These are phyloP conservation scores for Zanthoxylum bungeanum DNA, from an alignment of 345 rosid species.

Conservation along the genomic window DNA sequence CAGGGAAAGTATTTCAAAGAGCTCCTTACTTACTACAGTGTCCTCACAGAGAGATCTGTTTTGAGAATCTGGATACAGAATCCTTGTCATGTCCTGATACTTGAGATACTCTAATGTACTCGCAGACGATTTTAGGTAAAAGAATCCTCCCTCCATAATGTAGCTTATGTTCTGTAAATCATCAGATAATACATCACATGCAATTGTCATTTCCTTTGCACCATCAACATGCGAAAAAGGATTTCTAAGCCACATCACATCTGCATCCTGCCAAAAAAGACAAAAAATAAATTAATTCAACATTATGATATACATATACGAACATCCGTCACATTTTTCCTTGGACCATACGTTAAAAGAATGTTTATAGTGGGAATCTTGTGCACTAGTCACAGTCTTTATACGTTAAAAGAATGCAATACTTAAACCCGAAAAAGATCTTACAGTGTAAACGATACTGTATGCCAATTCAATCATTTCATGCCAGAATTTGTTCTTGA, in stretches of 20 bases:
- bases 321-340: too few species aligned
- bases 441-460: slow-evolving; percentile 43
- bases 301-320: not conserved
- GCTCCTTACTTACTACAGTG: not conserved
- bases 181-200: slow-evolving; percentile 24
- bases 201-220: slow-evolving; percentile 14
- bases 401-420: not conserved
- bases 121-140: slow-evolving; percentile 24
- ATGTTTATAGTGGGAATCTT: too few species aligned
- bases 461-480: slow-evolving; percentile 39
- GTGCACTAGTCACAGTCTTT: too few species aligned
- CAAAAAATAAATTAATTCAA: not conserved
- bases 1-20: not conserved
- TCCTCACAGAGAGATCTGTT: slow-evolving; percentile 22
- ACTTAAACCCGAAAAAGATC: not conserved
- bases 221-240: slow-evolving; percentile 28
- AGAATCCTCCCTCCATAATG: slow-evolving; percentile 32
- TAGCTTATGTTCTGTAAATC: not conserved
- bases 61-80: slow-evolving; percentile 20
- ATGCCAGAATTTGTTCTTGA: slow-evolving; percentile 13
- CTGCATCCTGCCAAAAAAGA: slow-evolving; percentile 40
- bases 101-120: slow-evolving; percentile 17
- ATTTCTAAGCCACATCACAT: slow-evolving; percentile 57
- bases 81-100: slow-evolving; percentile 15
- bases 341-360: too few species aligned